These are phyloP conservation scores for Malassezia sympodialis DNA, from an alignment of 1,284 basidiomycete genomes.

Conservation along the genomic window DNA sequence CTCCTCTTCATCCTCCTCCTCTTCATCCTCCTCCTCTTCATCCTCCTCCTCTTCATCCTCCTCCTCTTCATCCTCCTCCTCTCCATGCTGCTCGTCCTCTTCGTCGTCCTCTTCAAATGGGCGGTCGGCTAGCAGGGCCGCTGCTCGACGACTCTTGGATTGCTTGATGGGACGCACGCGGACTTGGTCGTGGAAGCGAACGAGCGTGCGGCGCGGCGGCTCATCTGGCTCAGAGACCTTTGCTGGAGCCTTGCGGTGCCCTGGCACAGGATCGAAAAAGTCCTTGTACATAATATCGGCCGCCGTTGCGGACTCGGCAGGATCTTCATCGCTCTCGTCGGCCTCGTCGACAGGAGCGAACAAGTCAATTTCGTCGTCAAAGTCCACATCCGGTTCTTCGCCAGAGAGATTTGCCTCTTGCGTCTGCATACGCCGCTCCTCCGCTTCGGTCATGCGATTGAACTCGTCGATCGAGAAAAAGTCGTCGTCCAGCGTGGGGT, in stretches of 20 bases:
- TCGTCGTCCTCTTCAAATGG: slow-evolving; percentile 6
- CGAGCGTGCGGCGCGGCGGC: slow-evolving; percentile 2
- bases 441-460: slow-evolving; percentile 72
- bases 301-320: slow-evolving; percentile 10
- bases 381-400: slow-evolving; percentile 20
- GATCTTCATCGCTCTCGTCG: slow-evolving; percentile 16
- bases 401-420: slow-evolving; percentile 51
- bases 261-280: slow-evolving; percentile 58
- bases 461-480: slow-evolving; percentile 86
- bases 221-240: not conserved
- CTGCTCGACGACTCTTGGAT: not conserved
- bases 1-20: slow-evolving; percentile 48
- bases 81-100: slow-evolving; percentile 14
- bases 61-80: not conserved
- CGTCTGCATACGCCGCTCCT: slow-evolving; percentile 59
- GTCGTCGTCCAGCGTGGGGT: slow-evolving; percentile 71
- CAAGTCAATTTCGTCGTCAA: slow-evolving; percentile 14
- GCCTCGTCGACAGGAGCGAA: slow-evolving; percentile 21
- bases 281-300: slow-evolving; percentile 51
- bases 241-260: not conserved
- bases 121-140: slow-evolving; percentile 3
- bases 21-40: slow-evolving; percentile 21
- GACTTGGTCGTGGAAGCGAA: slow-evolving; percentile 18
- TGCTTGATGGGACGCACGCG: slow-evolving; percentile 18
- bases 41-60: slow-evolving; percentile 16